Base-by-base conservation (phyloP, 2,329 filamentous ascomycete species). In the Fusarium ambrosium region DNA sequence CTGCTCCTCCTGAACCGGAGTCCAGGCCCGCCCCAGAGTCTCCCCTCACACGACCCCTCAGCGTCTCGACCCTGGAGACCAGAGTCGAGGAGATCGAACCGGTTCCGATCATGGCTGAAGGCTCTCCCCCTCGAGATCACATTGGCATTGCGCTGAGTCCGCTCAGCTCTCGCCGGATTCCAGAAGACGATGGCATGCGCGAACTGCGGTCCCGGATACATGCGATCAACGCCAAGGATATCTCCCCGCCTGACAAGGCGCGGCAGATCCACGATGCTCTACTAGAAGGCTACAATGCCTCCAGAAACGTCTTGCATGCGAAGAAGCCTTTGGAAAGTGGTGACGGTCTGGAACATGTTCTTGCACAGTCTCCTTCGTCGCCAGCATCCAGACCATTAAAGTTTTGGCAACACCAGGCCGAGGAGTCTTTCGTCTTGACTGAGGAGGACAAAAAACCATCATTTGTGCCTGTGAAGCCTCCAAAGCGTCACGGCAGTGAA, bases 141-240 rank as follows among this genome's bases (percentile, higher is more conserved):
- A 79, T 84, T 14, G 80, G 80, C 51, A 81, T 82, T 60, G 78
- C 80, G 13, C 64, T 80, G 66, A 79, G 78, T 48, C 78, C 81
- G 10, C 73, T 69, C 64, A 81, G 78, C 68, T 78, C 75, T 58
- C 80, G 79, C 16, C 81, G 77, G 43, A 82, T 95, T 45, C 93
- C 94, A 1, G 94, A 92, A 79, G 93, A 96, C 79, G 94, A 97
- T 85, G 94, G 94, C 53, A 95, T 94, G 92, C 86, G 89, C 20
- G 82, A 85, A 64, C 82, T 96, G 77, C 88, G 94, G 77, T 87
- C 85, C 73, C 90, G 90, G 71, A 95, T 97, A 74, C 87, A 93
- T 69, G 86, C 85, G 24, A 92, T 96, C 71, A 92, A 94, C 80
- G 86, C 88, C 29, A 87, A 87, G 74, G 86, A 90, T 27, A 86